Evolutionary conservation across 768 basidiomycete species (phyloP).

Genomic region (Chalciporus piperatus): DNA sequence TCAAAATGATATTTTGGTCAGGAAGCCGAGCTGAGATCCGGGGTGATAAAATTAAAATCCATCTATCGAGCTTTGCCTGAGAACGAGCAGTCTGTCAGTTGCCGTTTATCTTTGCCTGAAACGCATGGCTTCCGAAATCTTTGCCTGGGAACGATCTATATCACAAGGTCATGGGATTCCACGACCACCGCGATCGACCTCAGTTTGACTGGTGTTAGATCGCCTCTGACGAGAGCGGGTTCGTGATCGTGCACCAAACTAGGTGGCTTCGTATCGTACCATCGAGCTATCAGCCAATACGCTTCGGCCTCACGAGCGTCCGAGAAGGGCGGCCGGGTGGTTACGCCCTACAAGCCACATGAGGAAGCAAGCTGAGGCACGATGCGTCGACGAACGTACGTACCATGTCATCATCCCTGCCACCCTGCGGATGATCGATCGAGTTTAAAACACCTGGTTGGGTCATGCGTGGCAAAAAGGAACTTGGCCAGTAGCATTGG

Average conservation of each 20-base stretch:
- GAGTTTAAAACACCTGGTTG: background rate
- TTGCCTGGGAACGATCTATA: slow-evolving; percentile 16
- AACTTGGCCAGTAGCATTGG: background rate
- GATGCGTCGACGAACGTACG: background rate
- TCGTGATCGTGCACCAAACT: background rate
- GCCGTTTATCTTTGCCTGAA: background rate
- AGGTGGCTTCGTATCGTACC: slow-evolving; percentile 2
- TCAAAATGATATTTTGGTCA: too few relatives aligned
- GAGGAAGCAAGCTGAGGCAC: background rate
- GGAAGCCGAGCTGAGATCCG: background rate
- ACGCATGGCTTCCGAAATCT: slow-evolving; percentile 3
- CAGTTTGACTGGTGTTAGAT: background rate
- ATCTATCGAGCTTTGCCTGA: background rate
- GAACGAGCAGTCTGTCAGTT: background rate
- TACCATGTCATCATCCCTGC: background rate
- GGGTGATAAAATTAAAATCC: background rate
- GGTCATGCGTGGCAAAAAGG: too few relatives aligned
- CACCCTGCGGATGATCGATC: slow-evolving; percentile 7
- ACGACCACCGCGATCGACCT: slow-evolving; percentile 16
- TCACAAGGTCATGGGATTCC: slow-evolving; percentile 1
- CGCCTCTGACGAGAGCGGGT: background rate
- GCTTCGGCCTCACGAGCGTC: background rate
- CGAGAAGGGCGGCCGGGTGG: slow-evolving; percentile 14
- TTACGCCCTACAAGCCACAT: slow-evolving; percentile 11
- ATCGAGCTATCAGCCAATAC: slow-evolving; percentile 19